Evolutionary conservation across 1,139 yeast genomes (phyloP).

Genomic region (Candida sp.): DNA sequence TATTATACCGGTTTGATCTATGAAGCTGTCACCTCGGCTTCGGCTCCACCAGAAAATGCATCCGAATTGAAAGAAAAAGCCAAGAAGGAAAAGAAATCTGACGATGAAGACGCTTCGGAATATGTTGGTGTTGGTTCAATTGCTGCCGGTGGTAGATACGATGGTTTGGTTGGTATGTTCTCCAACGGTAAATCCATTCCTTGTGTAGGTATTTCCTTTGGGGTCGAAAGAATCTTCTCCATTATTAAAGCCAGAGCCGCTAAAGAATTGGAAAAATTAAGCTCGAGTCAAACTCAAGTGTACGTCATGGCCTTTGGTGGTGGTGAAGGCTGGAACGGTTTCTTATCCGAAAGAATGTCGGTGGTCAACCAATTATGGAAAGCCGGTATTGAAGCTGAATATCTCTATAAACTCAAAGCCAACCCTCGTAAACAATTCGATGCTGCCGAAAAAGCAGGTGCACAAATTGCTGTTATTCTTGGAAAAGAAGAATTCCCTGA

Average conservation of each 20-base stretch:
- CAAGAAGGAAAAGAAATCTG: constrained; percentile 20
- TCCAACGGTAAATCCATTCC: constrained; percentile 92
- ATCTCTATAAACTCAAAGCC: constrained; percentile 86
- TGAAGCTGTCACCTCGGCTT: constrained; percentile 92
- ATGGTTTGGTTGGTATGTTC: constrained; percentile 94
- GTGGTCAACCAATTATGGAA: constrained; percentile 82
- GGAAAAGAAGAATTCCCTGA: constrained; percentile 90
- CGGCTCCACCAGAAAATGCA: constrained; percentile 90
- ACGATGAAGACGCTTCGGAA: constrained; percentile 83
- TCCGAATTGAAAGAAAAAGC: constrained; percentile 59
- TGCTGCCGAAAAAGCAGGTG: constrained; percentile 94
- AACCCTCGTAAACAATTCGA: constrained; percentile 95
- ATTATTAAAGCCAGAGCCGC: constrained; percentile 73
- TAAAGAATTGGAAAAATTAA: constrained; percentile 52
- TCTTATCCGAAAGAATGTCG: constrained; percentile 85
- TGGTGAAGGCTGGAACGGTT: constrained; percentile 94
- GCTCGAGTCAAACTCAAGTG: constrained; percentile 88
- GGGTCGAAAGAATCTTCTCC: constrained; percentile 93
- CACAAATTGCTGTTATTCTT: constrained; percentile 84
- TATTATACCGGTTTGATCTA: constrained; percentile 96
- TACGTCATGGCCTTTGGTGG: constrained; percentile 98
- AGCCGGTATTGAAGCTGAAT: constrained; percentile 87
- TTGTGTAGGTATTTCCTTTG: constrained; percentile 95
- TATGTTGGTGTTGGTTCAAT: constrained; percentile 98
- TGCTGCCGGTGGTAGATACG: constrained; percentile 99